phyloP scores from a whole-genome alignment of 768 basidiomycete genomes.

The Boletus rex-veris region DNA sequence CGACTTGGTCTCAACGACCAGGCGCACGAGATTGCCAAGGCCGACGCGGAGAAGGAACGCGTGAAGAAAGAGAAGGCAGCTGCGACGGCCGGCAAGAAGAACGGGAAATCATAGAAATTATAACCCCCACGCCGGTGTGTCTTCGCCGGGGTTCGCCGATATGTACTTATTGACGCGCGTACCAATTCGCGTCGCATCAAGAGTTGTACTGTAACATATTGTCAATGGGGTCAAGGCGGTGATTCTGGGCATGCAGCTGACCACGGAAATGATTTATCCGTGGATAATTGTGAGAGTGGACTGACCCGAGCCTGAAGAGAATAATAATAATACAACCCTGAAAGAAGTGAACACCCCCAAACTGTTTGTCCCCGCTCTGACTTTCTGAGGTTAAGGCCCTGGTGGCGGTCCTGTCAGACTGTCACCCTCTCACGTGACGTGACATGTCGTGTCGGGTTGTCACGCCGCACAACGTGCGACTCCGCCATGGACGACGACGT shows the following conservation, averaged over 20 bases:
- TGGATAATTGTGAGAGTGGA: conserved; percentile 8
- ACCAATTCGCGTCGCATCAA: neutral
- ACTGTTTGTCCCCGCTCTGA: no score
- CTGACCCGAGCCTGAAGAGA: conserved; percentile 1
- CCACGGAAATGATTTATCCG: conserved; percentile 16
- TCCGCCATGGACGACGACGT: conserved; percentile 32
- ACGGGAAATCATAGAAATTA: conserved; percentile 28
- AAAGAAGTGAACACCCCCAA: neutral
- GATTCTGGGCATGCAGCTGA: neutral
- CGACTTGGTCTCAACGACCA: conserved; percentile 84
- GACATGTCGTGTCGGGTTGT: conserved; percentile 23
- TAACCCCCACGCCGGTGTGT: conserved; percentile 12
- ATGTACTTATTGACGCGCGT: neutral
- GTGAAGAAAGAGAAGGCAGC: conserved; percentile 61
- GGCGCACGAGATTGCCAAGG: conserved; percentile 78
- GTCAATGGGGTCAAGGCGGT: neutral
- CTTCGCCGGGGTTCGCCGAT: neutral
- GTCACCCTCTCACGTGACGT: conserved; percentile 27
- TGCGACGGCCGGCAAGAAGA: conserved; percentile 39
- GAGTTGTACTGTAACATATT: neutral
- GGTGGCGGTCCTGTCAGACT: neutral
- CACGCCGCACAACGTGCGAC: conserved; percentile 6
- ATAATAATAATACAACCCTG: conserved; percentile 4
- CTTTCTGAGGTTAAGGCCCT: neutral
- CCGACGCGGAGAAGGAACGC: conserved; percentile 52